phyloP scores from a whole-genome alignment of 345 rosid species.

The Dipteronia sinensis region DNA sequence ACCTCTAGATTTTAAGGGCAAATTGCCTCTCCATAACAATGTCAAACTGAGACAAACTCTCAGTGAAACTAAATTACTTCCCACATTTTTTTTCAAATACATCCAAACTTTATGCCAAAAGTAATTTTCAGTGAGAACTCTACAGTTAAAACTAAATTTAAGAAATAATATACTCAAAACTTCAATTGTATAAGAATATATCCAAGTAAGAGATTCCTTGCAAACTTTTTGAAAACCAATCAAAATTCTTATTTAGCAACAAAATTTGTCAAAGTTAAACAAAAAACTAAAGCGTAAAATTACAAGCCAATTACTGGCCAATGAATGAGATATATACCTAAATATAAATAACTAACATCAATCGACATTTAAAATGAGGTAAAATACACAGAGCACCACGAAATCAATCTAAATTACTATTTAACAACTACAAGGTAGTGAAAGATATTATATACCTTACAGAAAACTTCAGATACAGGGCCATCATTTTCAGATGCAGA shows the following conservation, averaged over 20 bases:
- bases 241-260: not conserved
- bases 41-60: not conserved
- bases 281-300: not conserved
- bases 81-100: not conserved
- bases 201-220: not conserved
- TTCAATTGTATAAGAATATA: not conserved
- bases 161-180: not conserved
- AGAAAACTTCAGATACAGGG: slow-evolving; percentile 87
- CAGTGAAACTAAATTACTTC: not conserved
- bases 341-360: not conserved
- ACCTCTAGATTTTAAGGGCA: not conserved
- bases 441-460: slow-evolving; percentile 50
- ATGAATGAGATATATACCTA: slow-evolving; percentile 1
- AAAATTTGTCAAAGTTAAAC: not conserved
- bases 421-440: slow-evolving; percentile 1
- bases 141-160: not conserved
- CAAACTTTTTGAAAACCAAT: not conserved
- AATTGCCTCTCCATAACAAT: not conserved
- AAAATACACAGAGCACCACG: slow-evolving; percentile 1
- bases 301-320: not conserved
- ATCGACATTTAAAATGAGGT: slow-evolving; percentile 5
- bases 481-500: slow-evolving; percentile 89
- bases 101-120: not conserved
- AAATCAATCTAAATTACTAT: slow-evolving; percentile 19
- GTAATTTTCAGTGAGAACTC: not conserved